Evolutionary conservation across 2,329 filamentous ascomycete genomes (phyloP).

Genomic region (Scytalidium sp.): DNA sequence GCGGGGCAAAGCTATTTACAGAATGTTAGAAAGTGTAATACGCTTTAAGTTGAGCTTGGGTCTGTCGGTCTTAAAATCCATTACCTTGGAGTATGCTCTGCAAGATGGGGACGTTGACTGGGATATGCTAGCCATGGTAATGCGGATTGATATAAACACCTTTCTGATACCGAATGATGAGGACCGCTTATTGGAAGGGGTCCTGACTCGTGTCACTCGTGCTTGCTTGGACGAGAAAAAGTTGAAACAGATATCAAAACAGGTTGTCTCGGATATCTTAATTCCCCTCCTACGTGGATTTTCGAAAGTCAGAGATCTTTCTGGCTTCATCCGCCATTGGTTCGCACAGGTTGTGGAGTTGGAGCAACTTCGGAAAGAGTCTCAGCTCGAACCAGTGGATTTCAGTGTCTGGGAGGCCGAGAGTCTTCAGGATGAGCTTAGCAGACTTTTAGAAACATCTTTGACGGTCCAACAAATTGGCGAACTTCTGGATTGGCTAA

Average conservation of each 20-base stretch:
- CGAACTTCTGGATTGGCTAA: slow-evolving; percentile 33
- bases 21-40: slow-evolving; percentile 33
- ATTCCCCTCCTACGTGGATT: slow-evolving; percentile 40
- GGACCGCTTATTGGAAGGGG: slow-evolving; percentile 21
- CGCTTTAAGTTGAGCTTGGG: slow-evolving; percentile 31
- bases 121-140: slow-evolving; percentile 37
- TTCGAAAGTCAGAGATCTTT: slow-evolving; percentile 35
- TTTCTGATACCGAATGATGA: slow-evolving; percentile 36
- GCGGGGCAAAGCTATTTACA: slow-evolving; percentile 21
- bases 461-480: slow-evolving; percentile 34
- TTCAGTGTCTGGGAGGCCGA: slow-evolving; percentile 29
- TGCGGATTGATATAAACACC: slow-evolving; percentile 42
- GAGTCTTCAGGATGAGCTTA: slow-evolving; percentile 20
- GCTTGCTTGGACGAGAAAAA: slow-evolving; percentile 12
- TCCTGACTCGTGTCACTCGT: slow-evolving; percentile 30
- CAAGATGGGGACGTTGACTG: slow-evolving; percentile 30
- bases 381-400: background rate
- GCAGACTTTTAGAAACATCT: slow-evolving; percentile 30
- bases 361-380: slow-evolving; percentile 20
- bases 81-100: slow-evolving; percentile 27
- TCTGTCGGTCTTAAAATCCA: slow-evolving; percentile 27
- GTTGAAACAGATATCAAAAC: slow-evolving; percentile 17
- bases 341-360: slow-evolving; percentile 24
- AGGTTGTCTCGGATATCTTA: slow-evolving; percentile 31
- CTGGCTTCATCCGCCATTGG: slow-evolving; percentile 37